Evolutionary conservation across 2,329 filamentous ascomycete species (phyloP), one percentile per base, ranked within the genome.

Genomic region (Tolypocladium album): DNA sequence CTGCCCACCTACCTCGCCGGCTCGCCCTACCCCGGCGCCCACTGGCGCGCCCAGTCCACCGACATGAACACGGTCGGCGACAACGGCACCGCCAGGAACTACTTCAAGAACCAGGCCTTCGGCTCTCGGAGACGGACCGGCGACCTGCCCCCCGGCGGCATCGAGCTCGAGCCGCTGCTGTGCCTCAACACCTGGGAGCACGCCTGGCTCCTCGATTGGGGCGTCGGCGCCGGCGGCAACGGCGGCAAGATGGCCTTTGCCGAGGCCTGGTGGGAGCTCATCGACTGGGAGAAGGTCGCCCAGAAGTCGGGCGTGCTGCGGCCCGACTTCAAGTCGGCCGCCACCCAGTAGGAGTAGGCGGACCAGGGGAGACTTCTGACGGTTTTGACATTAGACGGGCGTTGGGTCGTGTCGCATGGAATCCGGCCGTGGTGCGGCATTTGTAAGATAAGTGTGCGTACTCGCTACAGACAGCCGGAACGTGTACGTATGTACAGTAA

Each of bases 171-270:
- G 60, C 92, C 93, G 15, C 79, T 97, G 62, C 78, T 99, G 67
- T 97, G 93, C 72, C 82, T 97, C 61, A 97, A 92, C 76, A 96
- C 92, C 6, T 99, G 94, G 94, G 88, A 97, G 79, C 94, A 97
- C 75, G 87, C 88, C 11, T 99, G 89, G 85, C 77, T 97, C 72
- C 82, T 84, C 59, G 92, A 97, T 73, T 97, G 89, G 74, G 84
- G 84, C 58, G 71, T 86, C 38, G 79, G 79, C 12, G 72, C 69
- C 1, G 72, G 72, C 47, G 88, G 88, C 6, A 73, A 87, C 60
- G 80, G 79, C 53, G 91, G 90, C 57, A 99, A 97, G 84, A 78
- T 80, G 58, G 75, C 78, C 58, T 99, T 85, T 73, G 79, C 92
- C 58, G 82, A 89, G 71, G 80, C 81, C 50, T 97, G 93, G 93